phyloP scores from a whole-genome alignment of 2,329 filamentous ascomycete genomes.

The Blumeria hordei region DNA sequence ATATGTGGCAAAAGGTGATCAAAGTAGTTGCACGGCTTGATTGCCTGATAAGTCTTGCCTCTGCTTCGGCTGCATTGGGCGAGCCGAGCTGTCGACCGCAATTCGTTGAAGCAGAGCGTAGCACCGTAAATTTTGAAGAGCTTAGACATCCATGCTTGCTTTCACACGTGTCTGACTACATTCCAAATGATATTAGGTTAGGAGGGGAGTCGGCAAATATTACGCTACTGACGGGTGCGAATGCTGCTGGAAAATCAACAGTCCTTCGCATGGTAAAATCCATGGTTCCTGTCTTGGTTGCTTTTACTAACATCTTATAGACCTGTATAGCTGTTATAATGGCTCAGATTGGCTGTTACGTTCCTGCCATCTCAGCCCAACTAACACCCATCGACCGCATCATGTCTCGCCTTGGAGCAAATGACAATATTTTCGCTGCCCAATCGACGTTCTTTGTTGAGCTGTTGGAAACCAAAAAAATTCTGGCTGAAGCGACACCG shows the following conservation, averaged over 20 bases:
- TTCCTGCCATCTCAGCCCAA: constrained; percentile 59
- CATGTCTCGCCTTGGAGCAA: constrained; percentile 92
- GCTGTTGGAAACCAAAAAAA: constrained; percentile 93
- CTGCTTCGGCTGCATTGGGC: constrained; percentile 62
- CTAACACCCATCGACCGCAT: constrained; percentile 88
- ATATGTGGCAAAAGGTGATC: constrained; percentile 69
- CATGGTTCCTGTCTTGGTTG: background rate
- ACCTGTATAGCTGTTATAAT: constrained; percentile 93
- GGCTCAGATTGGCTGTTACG: constrained; percentile 84
- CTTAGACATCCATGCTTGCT: constrained; percentile 89
- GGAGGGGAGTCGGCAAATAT: constrained; percentile 67
- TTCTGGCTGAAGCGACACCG: constrained; percentile 76
- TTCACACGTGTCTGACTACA: constrained; percentile 75
- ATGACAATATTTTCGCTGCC: constrained; percentile 96
- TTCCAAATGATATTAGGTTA: constrained; percentile 78
- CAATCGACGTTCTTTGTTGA: constrained; percentile 98
- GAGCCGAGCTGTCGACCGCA: constrained; percentile 67
- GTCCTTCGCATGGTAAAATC: constrained; percentile 65
- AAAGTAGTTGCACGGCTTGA: constrained; percentile 80
- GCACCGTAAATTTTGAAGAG: constrained; percentile 74
- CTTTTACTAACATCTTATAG: constrained; percentile 18
- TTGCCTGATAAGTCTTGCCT: constrained; percentile 80
- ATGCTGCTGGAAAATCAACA: constrained; percentile 92
- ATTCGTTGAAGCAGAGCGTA: constrained; percentile 71
- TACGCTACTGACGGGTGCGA: constrained; percentile 79